Percentiles rank a stretch among this genome's conserved stretches.
Conservation (phyloP, 225 moss, liverwort and hornwort species). For the Antitrichia curtipendula region DNA sequence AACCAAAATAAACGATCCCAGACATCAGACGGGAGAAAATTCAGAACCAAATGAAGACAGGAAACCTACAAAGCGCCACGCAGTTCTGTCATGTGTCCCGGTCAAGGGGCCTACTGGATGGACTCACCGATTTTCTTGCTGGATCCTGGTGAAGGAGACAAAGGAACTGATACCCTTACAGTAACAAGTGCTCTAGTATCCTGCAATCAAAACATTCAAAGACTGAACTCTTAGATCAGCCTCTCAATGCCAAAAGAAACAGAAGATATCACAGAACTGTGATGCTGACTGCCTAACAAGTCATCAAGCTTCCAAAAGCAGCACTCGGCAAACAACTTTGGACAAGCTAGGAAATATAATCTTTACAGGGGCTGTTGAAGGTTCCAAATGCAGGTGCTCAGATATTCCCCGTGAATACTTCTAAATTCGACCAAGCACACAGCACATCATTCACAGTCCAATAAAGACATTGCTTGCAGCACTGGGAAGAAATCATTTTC, state of each 20-base stretch:
- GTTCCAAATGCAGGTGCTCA: background rate
- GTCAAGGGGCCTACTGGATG: background rate
- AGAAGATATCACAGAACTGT: background rate
- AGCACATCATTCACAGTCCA: background rate
- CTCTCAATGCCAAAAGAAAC: background rate
- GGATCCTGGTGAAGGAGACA: background rate
- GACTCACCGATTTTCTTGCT: slow-evolving; percentile 17
- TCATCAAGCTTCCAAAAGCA: background rate
- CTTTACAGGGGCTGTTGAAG: background rate
- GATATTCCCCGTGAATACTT: background rate
- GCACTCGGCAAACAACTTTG: background rate
- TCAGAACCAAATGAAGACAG: background rate
- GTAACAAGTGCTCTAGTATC: slow-evolving; percentile 15
- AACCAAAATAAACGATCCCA: background rate
- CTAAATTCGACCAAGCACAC: background rate
- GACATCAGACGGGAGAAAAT: background rate
- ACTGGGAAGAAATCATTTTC: background rate
- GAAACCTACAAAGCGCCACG: background rate
- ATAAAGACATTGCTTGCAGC: background rate
- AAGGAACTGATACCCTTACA: slow-evolving; percentile 4
- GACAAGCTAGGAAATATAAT: background rate
- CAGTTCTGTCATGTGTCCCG: background rate
- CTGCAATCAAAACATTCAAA: slow-evolving; percentile 1
- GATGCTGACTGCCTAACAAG: background rate
- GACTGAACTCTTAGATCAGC: background rate